Conservation (phyloP, 2,329 filamentous ascomycete genomes). For the Dactylonectria estremocensis region DNA sequence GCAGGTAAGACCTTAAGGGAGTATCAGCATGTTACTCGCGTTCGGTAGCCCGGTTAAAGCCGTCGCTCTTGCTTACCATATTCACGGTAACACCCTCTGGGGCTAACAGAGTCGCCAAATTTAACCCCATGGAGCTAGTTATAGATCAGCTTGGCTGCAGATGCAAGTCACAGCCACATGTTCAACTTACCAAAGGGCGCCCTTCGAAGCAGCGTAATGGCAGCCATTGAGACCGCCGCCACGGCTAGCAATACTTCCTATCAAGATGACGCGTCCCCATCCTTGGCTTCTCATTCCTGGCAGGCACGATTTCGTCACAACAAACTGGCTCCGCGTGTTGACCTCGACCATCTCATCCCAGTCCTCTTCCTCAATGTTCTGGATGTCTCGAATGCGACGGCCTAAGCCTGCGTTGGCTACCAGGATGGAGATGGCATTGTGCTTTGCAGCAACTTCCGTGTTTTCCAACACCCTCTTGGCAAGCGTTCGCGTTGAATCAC, state of each 20-base stretch:
- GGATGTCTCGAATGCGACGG: conserved; percentile 52
- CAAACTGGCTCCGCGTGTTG: conserved; percentile 53
- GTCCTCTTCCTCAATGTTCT: conserved; percentile 53
- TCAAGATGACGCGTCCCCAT: conserved; percentile 52
- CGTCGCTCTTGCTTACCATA: conserved; percentile 40
- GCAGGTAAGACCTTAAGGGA: conserved; percentile 49
- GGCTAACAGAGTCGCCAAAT: conserved; percentile 51
- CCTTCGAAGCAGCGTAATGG: conserved; percentile 54
- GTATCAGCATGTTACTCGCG: background rate
- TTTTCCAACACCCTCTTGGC: conserved; percentile 3
- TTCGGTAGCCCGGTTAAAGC: background rate
- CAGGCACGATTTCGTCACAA: conserved; percentile 51
- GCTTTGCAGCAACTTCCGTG: conserved; percentile 20
- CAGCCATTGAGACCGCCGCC: conserved; percentile 54
- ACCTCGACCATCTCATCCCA: conserved; percentile 56
- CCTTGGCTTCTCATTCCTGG: conserved; percentile 50
- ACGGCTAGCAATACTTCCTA: conserved; percentile 54
- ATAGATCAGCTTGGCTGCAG: background rate
- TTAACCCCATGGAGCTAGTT: conserved; percentile 53
- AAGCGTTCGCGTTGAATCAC: conserved; percentile 33
- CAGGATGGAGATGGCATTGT: conserved; percentile 15
- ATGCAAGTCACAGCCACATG: conserved; percentile 13
- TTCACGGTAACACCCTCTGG: conserved; percentile 54
- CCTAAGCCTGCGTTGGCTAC: conserved; percentile 43
- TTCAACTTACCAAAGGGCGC: conserved; percentile 44